These are phyloP conservation scores for Leptographium wingfieldii DNA, from an alignment of 2,329 filamentous ascomycete genomes.

Conservation along the genomic window DNA sequence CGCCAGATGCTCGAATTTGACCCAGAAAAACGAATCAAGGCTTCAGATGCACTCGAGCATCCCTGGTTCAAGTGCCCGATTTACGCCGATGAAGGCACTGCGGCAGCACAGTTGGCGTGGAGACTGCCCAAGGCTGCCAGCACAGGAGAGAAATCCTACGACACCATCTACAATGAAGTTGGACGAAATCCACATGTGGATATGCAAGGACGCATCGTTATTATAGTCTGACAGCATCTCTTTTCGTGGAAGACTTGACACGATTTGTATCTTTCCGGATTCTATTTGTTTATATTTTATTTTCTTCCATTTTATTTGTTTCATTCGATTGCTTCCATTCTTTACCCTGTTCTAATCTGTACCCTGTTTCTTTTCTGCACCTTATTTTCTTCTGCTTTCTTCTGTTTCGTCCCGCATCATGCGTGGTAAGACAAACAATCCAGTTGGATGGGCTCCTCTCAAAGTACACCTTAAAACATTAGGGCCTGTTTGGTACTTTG, in stretches of 20 bases:
- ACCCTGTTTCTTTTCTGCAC: too few species aligned
- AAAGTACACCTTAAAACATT: too few species aligned
- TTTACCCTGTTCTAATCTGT: not conserved
- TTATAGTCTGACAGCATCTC: too few species aligned
- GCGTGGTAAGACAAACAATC: too few species aligned
- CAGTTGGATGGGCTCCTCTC: too few species aligned
- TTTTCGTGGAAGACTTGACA: too few species aligned
- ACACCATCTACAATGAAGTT: too few species aligned
- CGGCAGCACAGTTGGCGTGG: not conserved
- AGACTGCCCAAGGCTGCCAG: too few species aligned
- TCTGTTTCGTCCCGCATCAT: not conserved
- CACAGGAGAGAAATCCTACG: too few species aligned
- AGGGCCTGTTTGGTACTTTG: too few species aligned
- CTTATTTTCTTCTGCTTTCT: not conserved
- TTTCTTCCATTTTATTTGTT: not conserved
- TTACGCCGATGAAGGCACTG: not conserved
- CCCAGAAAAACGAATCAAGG: not conserved
- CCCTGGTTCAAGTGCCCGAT: not conserved
- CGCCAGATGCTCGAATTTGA: not conserved
- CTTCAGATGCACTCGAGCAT: not conserved
- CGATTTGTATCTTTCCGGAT: not conserved
- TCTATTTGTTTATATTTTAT: not conserved
- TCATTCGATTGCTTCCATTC: too few species aligned
- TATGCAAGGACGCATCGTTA: too few species aligned
- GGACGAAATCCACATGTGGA: not conserved